phyloP scores from a whole-genome alignment of 352 stramenopile genomes.

The Globisporangium canariense region DNA sequence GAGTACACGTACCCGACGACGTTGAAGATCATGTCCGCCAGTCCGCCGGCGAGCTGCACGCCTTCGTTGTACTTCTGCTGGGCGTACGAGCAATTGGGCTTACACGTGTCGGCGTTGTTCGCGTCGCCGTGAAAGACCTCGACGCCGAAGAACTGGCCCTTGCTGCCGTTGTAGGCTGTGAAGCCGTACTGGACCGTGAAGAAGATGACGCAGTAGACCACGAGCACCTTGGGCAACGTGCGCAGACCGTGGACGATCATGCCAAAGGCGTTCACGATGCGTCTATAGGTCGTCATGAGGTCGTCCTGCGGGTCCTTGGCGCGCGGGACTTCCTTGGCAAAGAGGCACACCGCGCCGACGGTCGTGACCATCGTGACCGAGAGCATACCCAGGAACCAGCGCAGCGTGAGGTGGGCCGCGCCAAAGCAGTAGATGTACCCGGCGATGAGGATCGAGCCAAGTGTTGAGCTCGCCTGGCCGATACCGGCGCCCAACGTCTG shows the following conservation, averaged over 20 bases:
- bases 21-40: conserved; percentile 41
- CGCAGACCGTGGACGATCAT: conserved; percentile 47
- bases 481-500: conserved; percentile 65
- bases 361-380: conserved; percentile 60
- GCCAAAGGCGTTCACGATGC: conserved; percentile 34
- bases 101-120: conserved; percentile 37
- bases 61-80: conserved; percentile 42
- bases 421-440: conserved; percentile 74
- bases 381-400: conserved; percentile 70
- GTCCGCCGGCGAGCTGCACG: conserved; percentile 36
- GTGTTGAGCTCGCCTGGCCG: conserved; percentile 55
- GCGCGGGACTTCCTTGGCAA: conserved; percentile 42
- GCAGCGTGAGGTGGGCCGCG: conserved; percentile 57
- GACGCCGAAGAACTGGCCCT: conserved; percentile 60
- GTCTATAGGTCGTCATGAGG: conserved; percentile 17
- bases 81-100: conserved; percentile 27
- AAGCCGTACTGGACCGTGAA: conserved; percentile 51
- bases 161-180: conserved; percentile 55
- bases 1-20: conserved; percentile 42
- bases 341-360: conserved; percentile 47
- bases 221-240: conserved; percentile 32
- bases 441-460: conserved; percentile 61
- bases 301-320: conserved; percentile 17
- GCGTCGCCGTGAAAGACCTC: conserved; percentile 42
- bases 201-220: conserved; percentile 47